A percentile compares a stretch with the other conserved stretches of the same genome.
Evolutionary conservation across 176 grass and related monocot species (phyloP).

Genomic region (Otatea glauca): DNA sequence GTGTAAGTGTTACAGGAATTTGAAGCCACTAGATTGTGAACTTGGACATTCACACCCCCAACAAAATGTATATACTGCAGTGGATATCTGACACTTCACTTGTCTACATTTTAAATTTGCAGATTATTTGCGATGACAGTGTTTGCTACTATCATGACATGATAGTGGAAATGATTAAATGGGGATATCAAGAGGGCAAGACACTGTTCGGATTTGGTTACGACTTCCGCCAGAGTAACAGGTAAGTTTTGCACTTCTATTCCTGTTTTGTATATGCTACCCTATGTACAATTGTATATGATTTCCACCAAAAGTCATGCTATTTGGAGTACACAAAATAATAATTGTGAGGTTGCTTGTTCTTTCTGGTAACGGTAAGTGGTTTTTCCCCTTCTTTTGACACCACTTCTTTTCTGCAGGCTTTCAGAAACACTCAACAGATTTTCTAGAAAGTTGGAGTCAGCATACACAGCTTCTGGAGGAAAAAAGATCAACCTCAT

Average conservation of each 20-base stretch:
- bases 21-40: conserved; percentile 27
- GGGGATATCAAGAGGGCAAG: conserved; percentile 96
- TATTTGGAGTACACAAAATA: neutral
- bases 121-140: conserved; percentile 77
- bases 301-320: neutral
- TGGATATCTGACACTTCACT: conserved; percentile 23
- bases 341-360: neutral
- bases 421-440: conserved; percentile 79
- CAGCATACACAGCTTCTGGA: conserved; percentile 73
- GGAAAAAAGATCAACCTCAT: conserved; percentile 89
- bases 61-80: conserved; percentile 7
- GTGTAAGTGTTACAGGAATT: neutral
- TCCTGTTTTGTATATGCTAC: neutral
- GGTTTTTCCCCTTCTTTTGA: neutral
- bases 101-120: conserved; percentile 35
- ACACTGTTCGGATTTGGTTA: conserved; percentile 98
- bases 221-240: conserved; percentile 99
- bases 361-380: conserved; percentile 2
- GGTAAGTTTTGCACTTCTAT: conserved; percentile 42
- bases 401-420: conserved; percentile 48
- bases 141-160: conserved; percentile 99
- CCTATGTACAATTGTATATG: neutral
- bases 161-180: conserved; percentile 97
- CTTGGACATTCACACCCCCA: neutral
- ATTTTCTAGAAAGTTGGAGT: conserved; percentile 81